A percentile compares a stretch with the other conserved stretches of the same genome.
These are phyloP conservation scores for Aspergillus versicolor DNA, from an alignment of 2,329 filamentous ascomycete species.

Conservation along the genomic window DNA sequence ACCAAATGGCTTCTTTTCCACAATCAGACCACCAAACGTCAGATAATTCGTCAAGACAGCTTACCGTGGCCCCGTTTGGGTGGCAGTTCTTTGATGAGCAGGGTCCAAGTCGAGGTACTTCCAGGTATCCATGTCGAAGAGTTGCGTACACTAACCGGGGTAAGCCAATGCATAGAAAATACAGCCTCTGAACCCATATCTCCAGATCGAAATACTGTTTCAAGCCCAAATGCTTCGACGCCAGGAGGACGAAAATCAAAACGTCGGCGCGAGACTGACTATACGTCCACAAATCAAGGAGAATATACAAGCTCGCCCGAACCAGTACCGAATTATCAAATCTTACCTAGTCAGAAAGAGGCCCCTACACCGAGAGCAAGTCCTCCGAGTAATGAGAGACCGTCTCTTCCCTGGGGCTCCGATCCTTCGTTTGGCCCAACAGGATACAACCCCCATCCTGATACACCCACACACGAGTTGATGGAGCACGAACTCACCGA, in stretches of 20 bases:
- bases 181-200: background rate
- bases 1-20: background rate
- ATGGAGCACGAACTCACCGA: background rate
- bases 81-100: background rate
- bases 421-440: background rate
- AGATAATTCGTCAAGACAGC: background rate
- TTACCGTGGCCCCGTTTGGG: background rate
- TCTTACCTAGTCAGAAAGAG: background rate
- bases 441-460: background rate
- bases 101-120: background rate
- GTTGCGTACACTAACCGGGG: background rate
- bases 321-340: background rate
- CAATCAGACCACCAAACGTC: background rate
- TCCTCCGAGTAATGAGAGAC: background rate
- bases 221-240: background rate
- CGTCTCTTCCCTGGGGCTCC: background rate
- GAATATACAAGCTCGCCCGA: background rate
- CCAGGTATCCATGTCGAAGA: background rate
- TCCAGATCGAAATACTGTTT: background rate
- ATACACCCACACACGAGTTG: background rate
- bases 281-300: background rate
- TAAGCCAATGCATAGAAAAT: background rate
- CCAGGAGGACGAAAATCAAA: no score
- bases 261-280: background rate
- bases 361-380: background rate